Conservation (phyloP, 345 rosid genomes). For the Arabidopsis arenosa region DNA sequence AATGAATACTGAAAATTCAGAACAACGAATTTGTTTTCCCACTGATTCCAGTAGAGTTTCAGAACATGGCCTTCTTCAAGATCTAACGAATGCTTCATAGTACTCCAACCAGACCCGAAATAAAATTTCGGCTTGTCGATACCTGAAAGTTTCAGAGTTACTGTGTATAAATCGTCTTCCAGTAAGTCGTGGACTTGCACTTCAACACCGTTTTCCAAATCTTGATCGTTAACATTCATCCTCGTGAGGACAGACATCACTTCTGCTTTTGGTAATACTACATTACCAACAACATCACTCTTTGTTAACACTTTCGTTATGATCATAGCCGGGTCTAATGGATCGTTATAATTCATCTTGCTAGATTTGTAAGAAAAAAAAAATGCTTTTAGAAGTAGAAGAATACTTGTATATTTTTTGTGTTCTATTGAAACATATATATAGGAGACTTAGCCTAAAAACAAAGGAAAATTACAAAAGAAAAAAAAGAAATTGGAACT, state of each 20-base stretch:
- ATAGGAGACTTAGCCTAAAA: background rate
- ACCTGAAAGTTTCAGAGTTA: background rate
- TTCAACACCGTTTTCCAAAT: background rate
- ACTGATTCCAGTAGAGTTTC: background rate
- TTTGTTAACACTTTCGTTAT: background rate
- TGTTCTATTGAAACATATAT: background rate
- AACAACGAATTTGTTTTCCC: constrained; percentile 1
- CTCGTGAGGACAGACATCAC: background rate
- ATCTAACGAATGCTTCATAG: constrained; percentile 16
- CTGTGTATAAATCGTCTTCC: background rate
- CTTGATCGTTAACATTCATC: background rate
- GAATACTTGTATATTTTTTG: background rate
- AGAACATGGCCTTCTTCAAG: background rate
- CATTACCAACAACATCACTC: background rate
- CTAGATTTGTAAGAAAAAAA: background rate
- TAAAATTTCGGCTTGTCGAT: background rate
- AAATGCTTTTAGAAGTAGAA: background rate
- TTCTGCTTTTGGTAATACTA: background rate
- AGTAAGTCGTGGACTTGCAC: background rate
- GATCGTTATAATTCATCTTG: background rate
- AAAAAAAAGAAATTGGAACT: background rate
- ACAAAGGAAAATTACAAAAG: background rate
- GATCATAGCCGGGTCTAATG: background rate
- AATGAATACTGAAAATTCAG: background rate
- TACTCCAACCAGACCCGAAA: constrained; percentile 16